phyloP scores from a whole-genome alignment of 768 basidiomycete species.

The Panus rudis region DNA sequence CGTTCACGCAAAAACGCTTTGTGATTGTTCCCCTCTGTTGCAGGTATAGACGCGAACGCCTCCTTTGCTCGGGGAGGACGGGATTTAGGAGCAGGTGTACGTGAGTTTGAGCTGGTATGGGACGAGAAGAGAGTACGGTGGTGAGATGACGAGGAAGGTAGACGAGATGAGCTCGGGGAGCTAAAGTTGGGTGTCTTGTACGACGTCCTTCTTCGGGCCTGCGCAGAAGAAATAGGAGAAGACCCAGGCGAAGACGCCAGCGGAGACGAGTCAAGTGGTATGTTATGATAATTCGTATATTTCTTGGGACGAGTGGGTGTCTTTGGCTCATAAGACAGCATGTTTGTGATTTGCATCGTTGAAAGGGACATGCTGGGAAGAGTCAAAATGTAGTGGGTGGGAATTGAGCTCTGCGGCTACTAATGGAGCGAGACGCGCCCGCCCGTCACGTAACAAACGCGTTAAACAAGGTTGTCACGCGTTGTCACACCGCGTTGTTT shows the following conservation, averaged over 20 bases:
- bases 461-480: conserved; percentile 1
- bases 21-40: conserved; percentile 37
- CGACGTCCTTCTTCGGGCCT: conserved; percentile 47
- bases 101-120: neutral
- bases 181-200: conserved; percentile 38
- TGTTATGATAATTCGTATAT: neutral
- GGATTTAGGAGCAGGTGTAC: conserved; percentile 3
- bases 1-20: conserved; percentile 51
- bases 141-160: neutral
- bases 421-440: no score
- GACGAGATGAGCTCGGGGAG: conserved; percentile 22
- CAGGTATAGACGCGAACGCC: no score
- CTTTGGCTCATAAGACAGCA: conserved; percentile 4
- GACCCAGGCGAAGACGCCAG: conserved; percentile 36
- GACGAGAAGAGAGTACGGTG: conserved; percentile 1
- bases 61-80: neutral
- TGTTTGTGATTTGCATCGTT: neutral
- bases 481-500: conserved; percentile 2
- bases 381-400: neutral
- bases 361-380: neutral
- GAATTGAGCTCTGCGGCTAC: neutral
- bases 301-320: conserved; percentile 5
- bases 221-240: conserved; percentile 38
- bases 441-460: no score
- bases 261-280: conserved; percentile 35